These are phyloP conservation scores for Thalassiosira hispida DNA, from an alignment of 352 stramenopile species.

Conservation along the genomic window DNA sequence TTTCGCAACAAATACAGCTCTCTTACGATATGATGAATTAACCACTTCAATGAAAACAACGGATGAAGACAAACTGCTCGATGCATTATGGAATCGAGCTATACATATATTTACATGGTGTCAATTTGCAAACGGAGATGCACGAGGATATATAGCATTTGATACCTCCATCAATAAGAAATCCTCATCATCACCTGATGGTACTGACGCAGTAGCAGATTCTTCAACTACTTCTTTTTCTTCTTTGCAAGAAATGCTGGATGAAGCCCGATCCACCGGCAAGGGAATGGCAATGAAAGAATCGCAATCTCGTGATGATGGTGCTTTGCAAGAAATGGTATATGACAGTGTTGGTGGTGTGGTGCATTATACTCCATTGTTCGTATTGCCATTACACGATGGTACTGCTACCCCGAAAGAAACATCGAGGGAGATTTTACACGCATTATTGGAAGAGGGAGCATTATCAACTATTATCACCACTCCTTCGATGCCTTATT, in stretches of 20 bases:
- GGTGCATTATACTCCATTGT: conserved; percentile 5
- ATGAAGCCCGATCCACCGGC: not conserved
- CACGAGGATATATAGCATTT: conserved; percentile 19
- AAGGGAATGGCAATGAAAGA: not conserved
- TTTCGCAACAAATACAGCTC: not conserved
- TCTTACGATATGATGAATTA: conserved; percentile 4
- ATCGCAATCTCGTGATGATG: not conserved
- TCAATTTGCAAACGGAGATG: conserved; percentile 21
- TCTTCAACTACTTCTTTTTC: too few species aligned
- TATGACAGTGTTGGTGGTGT: not conserved
- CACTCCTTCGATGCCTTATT: not conserved
- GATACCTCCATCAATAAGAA: conserved; percentile 6
- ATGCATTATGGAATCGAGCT: conserved; percentile 7
- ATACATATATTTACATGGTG: conserved; percentile 15
- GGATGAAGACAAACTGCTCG: not conserved
- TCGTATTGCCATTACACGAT: conserved; percentile 1
- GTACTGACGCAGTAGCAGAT: not conserved
- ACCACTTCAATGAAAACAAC: not conserved
- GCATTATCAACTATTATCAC: not conserved
- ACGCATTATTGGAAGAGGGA: not conserved
- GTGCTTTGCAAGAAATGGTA: not conserved
- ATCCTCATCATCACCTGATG: not conserved
- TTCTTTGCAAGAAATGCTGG: conserved; percentile 11
- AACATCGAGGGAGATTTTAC: not conserved
- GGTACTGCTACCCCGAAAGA: not conserved